Conservation (phyloP, 2,329 filamentous ascomycete species). For the Aspergillus floridensis region DNA sequence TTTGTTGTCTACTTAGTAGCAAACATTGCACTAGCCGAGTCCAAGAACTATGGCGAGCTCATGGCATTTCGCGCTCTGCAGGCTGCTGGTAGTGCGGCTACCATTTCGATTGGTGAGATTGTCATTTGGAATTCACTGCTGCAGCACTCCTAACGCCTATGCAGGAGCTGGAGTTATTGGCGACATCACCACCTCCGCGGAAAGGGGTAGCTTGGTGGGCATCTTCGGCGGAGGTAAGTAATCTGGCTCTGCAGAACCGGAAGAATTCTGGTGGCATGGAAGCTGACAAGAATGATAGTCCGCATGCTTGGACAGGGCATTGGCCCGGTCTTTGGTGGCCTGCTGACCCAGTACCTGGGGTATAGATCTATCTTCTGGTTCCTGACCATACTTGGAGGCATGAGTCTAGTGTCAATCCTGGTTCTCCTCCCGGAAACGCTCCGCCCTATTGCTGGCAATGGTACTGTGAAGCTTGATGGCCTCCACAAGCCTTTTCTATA, state of each 20-base stretch:
- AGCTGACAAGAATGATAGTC: constrained; percentile 23
- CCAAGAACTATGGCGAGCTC: constrained; percentile 41
- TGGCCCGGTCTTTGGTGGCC: constrained; percentile 46
- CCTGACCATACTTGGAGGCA: constrained; percentile 37
- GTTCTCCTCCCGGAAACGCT: constrained; percentile 45
- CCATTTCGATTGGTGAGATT: constrained; percentile 45
- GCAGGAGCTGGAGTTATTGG: constrained; percentile 42
- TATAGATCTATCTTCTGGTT: constrained; percentile 44
- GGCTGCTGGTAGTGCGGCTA: constrained; percentile 49
- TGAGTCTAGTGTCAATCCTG: constrained; percentile 39
- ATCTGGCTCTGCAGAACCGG: background rate
- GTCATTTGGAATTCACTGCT: background rate
- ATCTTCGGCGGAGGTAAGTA: constrained; percentile 37
- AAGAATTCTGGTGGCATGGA: constrained; percentile 1
- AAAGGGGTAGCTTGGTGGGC: constrained; percentile 42
- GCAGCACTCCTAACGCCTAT: constrained; percentile 8
- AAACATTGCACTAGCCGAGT: constrained; percentile 45
- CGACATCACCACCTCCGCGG: constrained; percentile 39
- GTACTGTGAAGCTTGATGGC: constrained; percentile 38
- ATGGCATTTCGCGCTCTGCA: constrained; percentile 50
- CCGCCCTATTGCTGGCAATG: constrained; percentile 40
- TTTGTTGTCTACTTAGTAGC: constrained; percentile 50
- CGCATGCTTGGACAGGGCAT: constrained; percentile 47
- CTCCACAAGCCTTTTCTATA: constrained; percentile 44
- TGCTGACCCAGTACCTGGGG: constrained; percentile 34